Evolutionary conservation across 331 rosid species (phyloP).

Genomic region (Spiraea crenata): DNA sequence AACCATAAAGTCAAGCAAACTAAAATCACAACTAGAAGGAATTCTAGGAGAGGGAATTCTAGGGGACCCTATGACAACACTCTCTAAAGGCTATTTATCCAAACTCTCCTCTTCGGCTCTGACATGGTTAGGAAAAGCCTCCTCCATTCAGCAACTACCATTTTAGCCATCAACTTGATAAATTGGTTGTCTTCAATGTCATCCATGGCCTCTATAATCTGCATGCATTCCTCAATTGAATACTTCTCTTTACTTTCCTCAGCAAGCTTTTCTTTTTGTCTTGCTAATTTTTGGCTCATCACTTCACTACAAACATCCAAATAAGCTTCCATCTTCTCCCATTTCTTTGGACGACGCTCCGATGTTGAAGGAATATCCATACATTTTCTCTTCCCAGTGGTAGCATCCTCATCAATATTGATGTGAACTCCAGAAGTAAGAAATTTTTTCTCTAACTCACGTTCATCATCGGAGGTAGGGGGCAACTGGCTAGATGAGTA

Average conservation of each 20-base stretch:
- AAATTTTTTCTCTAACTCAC: neutral
- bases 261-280: neutral
- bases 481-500: neutral
- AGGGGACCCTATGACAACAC: too few relatives aligned
- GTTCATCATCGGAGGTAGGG: neutral
- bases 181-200: neutral
- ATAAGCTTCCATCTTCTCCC: neutral
- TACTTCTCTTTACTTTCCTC: neutral
- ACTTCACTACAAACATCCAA: too few relatives aligned
- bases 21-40: too few relatives aligned
- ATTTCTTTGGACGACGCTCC: neutral
- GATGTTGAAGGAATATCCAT: too few relatives aligned
- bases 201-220: neutral
- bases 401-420: too few relatives aligned
- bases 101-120: too few relatives aligned
- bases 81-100: too few relatives aligned
- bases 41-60: too few relatives aligned
- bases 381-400: too few relatives aligned
- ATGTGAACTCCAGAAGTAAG: too few relatives aligned
- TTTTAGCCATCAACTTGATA: neutral
- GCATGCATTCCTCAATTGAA: neutral
- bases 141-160: neutral
- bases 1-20: too few relatives aligned
- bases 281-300: too few relatives aligned
- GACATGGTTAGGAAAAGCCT: neutral